A percentile compares a stretch with the other conserved stretches of the same genome.
Evolutionary conservation across 768 basidiomycete species (phyloP).

Genomic region (Boletellus ananas): DNA sequence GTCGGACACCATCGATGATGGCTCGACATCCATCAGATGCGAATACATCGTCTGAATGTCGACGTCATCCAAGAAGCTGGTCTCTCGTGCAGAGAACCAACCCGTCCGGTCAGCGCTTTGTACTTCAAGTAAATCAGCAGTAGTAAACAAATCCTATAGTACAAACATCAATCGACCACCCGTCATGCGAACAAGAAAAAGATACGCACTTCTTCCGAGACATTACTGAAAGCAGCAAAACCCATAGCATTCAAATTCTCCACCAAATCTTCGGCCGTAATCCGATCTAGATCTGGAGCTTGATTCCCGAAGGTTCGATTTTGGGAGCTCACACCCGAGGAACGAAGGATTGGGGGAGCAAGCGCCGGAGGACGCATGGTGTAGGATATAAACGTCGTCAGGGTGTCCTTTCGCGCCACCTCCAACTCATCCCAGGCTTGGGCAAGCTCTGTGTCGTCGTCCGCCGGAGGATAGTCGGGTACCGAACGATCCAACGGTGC

Average conservation of each 20-base stretch:
- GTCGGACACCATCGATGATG: slow-evolving; percentile 69
- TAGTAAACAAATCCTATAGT: slow-evolving; percentile 68
- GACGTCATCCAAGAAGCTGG: slow-evolving; percentile 50
- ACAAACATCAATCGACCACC: slow-evolving; percentile 4
- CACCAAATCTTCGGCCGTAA: slow-evolving; percentile 68
- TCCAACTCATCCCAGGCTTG: slow-evolving; percentile 46
- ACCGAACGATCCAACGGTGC: slow-evolving; percentile 50
- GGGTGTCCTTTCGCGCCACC: slow-evolving; percentile 40
- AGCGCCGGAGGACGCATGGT: slow-evolving; percentile 55
- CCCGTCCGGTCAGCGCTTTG: slow-evolving; percentile 77
- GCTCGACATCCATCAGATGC: slow-evolving; percentile 67
- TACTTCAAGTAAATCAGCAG: slow-evolving; percentile 75
- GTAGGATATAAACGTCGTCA: slow-evolving; percentile 48
- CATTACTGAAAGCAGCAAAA: slow-evolving; percentile 67
- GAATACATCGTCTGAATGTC: slow-evolving; percentile 79
- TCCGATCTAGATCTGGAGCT: slow-evolving; percentile 60
- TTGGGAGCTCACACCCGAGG: slow-evolving; percentile 1
- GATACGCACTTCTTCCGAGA: slow-evolving; percentile 64
- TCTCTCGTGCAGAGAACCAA: slow-evolving; percentile 68
- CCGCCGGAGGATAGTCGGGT: slow-evolving; percentile 32
- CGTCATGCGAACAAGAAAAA: not conserved
- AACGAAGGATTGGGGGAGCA: slow-evolving; percentile 26
- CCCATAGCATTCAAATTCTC: slow-evolving; percentile 76
- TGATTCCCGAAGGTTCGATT: slow-evolving; percentile 35
- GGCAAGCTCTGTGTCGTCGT: slow-evolving; percentile 42